Conservation (phyloP, 306 rosid species). For the Clitoria ternatea region DNA sequence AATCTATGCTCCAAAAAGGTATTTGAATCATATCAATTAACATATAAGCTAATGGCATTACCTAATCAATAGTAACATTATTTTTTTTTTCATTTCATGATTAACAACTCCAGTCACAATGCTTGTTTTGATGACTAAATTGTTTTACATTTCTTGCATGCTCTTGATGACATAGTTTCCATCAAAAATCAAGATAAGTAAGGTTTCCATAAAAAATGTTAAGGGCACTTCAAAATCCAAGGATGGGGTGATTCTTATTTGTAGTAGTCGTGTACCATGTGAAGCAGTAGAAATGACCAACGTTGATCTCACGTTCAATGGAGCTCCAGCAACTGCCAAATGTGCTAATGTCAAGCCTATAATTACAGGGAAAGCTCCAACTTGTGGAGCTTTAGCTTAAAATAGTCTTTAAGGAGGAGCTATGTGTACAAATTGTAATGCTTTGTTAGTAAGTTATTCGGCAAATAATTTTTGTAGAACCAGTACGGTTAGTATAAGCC, state of each 20-base stretch:
- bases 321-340: slow-evolving; percentile 21
- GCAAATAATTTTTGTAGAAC: too few species aligned
- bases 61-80: too few species aligned
- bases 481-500: too few species aligned
- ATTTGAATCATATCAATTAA: neutral
- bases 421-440: too few species aligned
- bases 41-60: too few species aligned
- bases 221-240: slow-evolving; percentile 19
- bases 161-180: slow-evolving; percentile 20
- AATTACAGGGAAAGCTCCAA: slow-evolving; percentile 25
- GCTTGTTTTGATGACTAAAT: neutral
- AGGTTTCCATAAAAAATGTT: slow-evolving; percentile 43
- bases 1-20: slow-evolving; percentile 36
- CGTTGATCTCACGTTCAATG: neutral
- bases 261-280: slow-evolving; percentile 24
- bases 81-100: too few species aligned
- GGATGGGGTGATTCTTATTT: neutral
- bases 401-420: too few species aligned
- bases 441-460: too few species aligned
- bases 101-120: too few species aligned
- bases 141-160: neutral
- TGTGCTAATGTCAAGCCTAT: slow-evolving; percentile 30
- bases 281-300: neutral
- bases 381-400: slow-evolving; percentile 16
- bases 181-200: slow-evolving; percentile 42